Base-by-base conservation (phyloP, 2,329 filamentous ascomycete genomes). In the Xylaria polymorpha region DNA sequence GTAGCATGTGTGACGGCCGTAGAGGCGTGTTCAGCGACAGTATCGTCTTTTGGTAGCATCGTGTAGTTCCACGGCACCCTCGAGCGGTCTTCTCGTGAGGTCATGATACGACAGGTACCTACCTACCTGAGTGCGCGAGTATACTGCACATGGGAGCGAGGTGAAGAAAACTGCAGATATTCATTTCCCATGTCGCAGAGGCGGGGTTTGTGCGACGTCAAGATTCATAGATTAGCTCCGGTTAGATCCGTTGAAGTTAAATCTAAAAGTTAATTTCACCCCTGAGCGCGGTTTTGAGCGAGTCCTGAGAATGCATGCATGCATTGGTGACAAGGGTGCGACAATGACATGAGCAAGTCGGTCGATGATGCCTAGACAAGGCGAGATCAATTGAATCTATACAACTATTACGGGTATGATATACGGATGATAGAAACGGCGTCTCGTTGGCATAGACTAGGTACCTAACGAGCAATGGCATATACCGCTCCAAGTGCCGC, bases 31-130 rank as follows among this genome's bases (percentile, higher is more conserved):
- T 51, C 57, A 18, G 20, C 29, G 35, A 63, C n/a, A 10, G 18
- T 55, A 10, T 70, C 66, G 14, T 51, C 61, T 56, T 71, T 67
- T 8, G 71, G 67, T 18, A 71, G 41, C 72, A 74, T 73, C 20
- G 48, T 73, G 44, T 74, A 70, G 35, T 43, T 25, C 20, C 44
- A 67, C 15, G 25, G 58, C 18, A 15, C 20, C 15, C 57, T 50
- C n/a, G 18, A 2, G 12, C 55, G 41, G 4, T 18, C 6, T 20
- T 22, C 44, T 20, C 14, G 39, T 15, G 44, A 20, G 15, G 44
- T 32, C 65, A 60, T 67, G 15, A 41, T 22, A 22, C 48, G 20
- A n/a, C 20, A 29, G 4, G 8, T 56, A 41, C 12, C 50, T 37
- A 4, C 51, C 51, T 22, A 1, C 18, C 32, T 39, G 9, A 15